These are phyloP conservation scores for Leccinum aurantiacum DNA, from an alignment of 768 basidiomycete genomes.

Conservation along the genomic window DNA sequence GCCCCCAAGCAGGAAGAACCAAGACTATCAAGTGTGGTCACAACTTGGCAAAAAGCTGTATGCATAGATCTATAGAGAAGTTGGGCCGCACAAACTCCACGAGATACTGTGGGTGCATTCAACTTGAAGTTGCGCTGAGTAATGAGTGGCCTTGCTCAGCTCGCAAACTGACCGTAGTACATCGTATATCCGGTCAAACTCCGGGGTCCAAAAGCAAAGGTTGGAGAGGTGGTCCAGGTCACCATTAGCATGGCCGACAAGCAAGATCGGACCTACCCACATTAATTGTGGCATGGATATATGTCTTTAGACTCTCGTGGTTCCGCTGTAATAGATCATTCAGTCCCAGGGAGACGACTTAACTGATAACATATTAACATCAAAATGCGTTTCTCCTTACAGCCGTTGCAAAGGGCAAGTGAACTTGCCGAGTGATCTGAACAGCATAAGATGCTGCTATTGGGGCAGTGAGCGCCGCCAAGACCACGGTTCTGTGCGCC, in stretches of 20 bases:
- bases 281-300: background rate
- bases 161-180: background rate
- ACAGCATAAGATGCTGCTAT: background rate
- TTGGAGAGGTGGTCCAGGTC: background rate
- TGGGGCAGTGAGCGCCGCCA: background rate
- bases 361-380: no score
- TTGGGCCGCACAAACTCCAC: conserved; percentile 30
- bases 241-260: background rate
- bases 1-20: background rate
- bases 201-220: background rate
- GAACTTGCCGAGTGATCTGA: background rate
- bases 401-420: background rate
- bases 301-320: conserved; percentile 5
- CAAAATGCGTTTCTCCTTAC: background rate
- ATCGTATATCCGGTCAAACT: background rate
- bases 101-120: background rate
- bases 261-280: background rate
- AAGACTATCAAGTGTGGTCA: background rate
- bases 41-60: conserved; percentile 2
- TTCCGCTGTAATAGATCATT: background rate
- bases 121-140: background rate
- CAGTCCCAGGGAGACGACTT: background rate
- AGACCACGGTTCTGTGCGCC: background rate
- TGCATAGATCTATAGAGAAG: background rate
- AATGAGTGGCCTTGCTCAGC: background rate